A percentile compares a stretch with the other conserved stretches of the same genome.
phyloP scores from a whole-genome alignment of 2,329 filamentous ascomycete genomes.

The Phialemonium atrogriseum region DNA sequence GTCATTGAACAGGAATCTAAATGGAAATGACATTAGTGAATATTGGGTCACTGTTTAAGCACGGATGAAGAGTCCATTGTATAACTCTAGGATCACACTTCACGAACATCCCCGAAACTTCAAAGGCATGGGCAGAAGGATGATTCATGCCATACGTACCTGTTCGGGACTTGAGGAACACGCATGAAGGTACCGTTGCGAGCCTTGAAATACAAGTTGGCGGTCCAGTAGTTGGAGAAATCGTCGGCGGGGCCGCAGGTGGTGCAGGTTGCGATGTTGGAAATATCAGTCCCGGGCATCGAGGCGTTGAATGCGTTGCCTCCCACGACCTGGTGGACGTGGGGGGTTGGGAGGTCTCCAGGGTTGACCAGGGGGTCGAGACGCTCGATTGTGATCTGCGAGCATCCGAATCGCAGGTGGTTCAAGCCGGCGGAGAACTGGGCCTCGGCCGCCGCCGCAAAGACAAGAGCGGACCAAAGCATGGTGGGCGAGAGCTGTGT shows the following conservation, averaged over 20 bases:
- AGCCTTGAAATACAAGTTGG: conserved; percentile 29
- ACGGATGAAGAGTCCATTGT: no score
- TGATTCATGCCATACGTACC: no score
- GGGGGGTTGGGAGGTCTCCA: no score
- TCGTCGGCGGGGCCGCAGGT: conserved; percentile 34
- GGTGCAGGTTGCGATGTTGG: conserved; percentile 27
- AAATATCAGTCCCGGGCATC: conserved; percentile 21
- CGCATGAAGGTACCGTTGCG: conserved; percentile 27
- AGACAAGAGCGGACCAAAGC: conserved; percentile 2
- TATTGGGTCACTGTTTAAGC: no score
- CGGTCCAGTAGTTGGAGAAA: conserved; percentile 33
- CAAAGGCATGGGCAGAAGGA: conserved; percentile 19
- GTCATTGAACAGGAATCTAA: conserved; percentile 7
- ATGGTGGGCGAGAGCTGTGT: no score
- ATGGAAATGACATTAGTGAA: no score
- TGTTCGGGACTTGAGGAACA: conserved; percentile 26
- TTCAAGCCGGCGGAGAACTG: conserved; percentile 4
- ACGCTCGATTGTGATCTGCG: no score
- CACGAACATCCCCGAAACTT: not conserved
- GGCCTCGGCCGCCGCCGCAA: conserved; percentile 4
- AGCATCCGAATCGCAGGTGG: no score
- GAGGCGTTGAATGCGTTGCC: conserved; percentile 23
- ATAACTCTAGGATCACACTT: no score
- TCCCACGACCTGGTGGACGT: no score
- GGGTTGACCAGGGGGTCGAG: no score